phyloP scores from a whole-genome alignment of 768 basidiomycete species.

The Paxillus rubicundulus region DNA sequence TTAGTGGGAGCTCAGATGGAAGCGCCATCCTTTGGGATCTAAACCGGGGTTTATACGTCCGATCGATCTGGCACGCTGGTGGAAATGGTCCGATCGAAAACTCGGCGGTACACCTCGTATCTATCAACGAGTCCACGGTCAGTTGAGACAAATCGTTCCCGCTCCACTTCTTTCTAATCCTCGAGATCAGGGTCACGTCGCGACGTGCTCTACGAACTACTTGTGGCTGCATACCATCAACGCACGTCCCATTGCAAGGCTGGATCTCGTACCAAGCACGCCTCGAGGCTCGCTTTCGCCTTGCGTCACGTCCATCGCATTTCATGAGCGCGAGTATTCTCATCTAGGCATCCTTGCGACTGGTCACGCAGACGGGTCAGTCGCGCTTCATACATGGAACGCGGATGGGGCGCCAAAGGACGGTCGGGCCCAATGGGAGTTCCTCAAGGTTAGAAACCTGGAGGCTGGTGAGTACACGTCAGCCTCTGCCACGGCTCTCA shows the following conservation, averaged over 20 bases:
- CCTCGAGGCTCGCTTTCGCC: constrained; percentile 44
- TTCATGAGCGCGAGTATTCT: constrained; percentile 88
- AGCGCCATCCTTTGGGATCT: constrained; percentile 89
- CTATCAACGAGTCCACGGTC: constrained; percentile 87
- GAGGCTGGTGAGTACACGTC: constrained; percentile 44
- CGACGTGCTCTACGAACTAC: constrained; percentile 70
- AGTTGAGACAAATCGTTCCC: constrained; percentile 25
- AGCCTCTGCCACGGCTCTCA: constrained; percentile 68
- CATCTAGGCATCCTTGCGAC: constrained; percentile 76
- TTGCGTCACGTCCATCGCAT: constrained; percentile 72
- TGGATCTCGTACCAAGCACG: constrained; percentile 54
- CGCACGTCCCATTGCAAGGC: constrained; percentile 67
- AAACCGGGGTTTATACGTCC: constrained; percentile 76
- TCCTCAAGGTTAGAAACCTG: constrained; percentile 67
- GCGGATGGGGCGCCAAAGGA: constrained; percentile 68
- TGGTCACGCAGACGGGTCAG: constrained; percentile 71
- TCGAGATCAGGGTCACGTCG: constrained; percentile 74
- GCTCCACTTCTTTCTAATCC: constrained; percentile 1
- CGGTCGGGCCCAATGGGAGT: constrained; percentile 71
- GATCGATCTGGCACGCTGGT: constrained; percentile 71
- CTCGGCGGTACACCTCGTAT: constrained; percentile 59
- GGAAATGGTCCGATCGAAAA: constrained; percentile 22
- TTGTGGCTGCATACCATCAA: constrained; percentile 87
- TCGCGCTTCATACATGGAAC: constrained; percentile 82
- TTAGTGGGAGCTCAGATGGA: constrained; percentile 85